Percentiles rank a stretch among this genome's conserved stretches.
Evolutionary conservation across 2,329 filamentous ascomycete genomes (phyloP).

Genomic region (Emergomyces pasteurianus): DNA sequence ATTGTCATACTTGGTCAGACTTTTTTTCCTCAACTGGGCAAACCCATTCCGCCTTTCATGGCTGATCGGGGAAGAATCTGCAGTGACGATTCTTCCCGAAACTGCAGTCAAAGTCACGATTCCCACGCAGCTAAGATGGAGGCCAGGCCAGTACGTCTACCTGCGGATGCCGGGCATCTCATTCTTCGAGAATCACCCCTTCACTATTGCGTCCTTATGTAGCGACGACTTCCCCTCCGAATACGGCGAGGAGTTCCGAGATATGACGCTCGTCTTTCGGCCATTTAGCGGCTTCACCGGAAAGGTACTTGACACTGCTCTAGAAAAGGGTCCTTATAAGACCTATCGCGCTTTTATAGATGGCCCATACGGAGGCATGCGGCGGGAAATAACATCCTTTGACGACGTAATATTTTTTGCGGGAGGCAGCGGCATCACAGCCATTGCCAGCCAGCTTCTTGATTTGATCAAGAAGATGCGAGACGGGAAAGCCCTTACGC

Average conservation of each 20-base stretch:
- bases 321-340: conserved; percentile 78
- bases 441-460: conserved; percentile 78
- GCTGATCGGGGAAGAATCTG: conserved; percentile 81
- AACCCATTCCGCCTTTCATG: conserved; percentile 69
- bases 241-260: conserved; percentile 76
- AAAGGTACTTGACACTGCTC: conserved; percentile 67
- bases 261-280: conserved; percentile 83
- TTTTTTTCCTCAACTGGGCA: conserved; percentile 84
- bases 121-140: conserved; percentile 85
- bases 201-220: conserved; percentile 86
- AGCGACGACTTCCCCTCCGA: conserved; percentile 87
- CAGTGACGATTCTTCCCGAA: conserved; percentile 78
- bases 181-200: conserved; percentile 84
- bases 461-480: conserved; percentile 95
- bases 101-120: conserved; percentile 94
- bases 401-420: conserved; percentile 89
- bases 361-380: conserved; percentile 91
- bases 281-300: conserved; percentile 86
- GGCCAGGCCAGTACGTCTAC: conserved; percentile 88
- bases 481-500: conserved; percentile 85
- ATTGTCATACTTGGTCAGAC: conserved; percentile 57
- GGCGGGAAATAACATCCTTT: conserved; percentile 76
- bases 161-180: conserved; percentile 88
- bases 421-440: conserved; percentile 88
- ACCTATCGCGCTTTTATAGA: conserved; percentile 89